These are phyloP conservation scores for Patellifolia procumbens DNA, from an alignment of 179 eudicot genomes.

Conservation along the genomic window DNA sequence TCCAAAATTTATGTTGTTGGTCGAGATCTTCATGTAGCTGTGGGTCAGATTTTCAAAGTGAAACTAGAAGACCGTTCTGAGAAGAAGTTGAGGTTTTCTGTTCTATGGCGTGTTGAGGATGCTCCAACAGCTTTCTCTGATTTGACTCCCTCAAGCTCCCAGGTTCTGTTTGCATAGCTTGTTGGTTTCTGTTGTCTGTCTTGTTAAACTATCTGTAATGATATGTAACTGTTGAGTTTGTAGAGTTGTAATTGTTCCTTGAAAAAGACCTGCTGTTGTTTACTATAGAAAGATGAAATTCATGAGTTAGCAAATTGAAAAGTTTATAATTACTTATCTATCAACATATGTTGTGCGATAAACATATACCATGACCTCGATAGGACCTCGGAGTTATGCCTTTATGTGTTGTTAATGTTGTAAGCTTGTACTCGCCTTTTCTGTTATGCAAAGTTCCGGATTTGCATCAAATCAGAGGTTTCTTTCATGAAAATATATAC, in stretches of 20 bases:
- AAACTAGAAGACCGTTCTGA: constrained; percentile 17
- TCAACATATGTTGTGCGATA: constrained; percentile 9
- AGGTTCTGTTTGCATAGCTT: constrained; percentile 74
- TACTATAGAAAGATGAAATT: constrained; percentile 14
- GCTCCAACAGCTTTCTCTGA: constrained; percentile 58
- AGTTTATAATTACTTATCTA: constrained; percentile 10
- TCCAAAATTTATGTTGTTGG: constrained; percentile 74
- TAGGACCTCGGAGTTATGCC: constrained; percentile 4
- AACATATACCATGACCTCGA: neutral
- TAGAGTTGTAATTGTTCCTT: constrained; percentile 25
- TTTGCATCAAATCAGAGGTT: neutral
- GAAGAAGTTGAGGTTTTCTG: constrained; percentile 51
- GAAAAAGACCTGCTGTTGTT: neutral
- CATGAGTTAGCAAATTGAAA: constrained; percentile 21
- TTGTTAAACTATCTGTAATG: constrained; percentile 24
- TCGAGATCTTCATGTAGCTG: constrained; percentile 76
- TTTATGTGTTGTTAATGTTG: neutral
- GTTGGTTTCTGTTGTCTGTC: constrained; percentile 10
- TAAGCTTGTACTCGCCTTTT: neutral
- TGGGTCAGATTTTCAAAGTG: constrained; percentile 52
- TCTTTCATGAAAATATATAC: too few relatives aligned
- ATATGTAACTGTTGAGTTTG: constrained; percentile 27
- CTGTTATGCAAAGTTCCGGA: neutral
- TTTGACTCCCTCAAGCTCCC: constrained; percentile 78
- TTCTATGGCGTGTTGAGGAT: constrained; percentile 70